Evolutionary conservation across 2,329 filamentous ascomycete genomes (phyloP), one percentile per base, ranked within the genome.

Genomic region (Periconia macrospinosa): DNA sequence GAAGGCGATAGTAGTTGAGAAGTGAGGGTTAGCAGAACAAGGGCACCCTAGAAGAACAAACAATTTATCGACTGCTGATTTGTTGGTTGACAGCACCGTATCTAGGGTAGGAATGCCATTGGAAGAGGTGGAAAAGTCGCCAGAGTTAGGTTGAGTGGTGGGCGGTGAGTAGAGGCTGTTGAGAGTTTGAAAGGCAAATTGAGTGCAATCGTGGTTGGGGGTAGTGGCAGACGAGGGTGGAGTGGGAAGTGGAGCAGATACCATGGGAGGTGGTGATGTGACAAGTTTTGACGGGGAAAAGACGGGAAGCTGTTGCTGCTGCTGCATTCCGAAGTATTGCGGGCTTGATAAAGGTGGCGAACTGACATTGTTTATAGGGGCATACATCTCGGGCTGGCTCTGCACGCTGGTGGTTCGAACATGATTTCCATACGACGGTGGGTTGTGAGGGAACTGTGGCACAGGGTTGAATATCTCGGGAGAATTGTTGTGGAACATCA

Each of bases 1-100:
- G 49, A 73, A 66, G 13, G 68, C 63, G 40, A 72, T 68, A 2
- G 68, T 72, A 1, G 69, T 67, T n/a, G 69, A 72, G 58, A 70
- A 73, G 55, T 73, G 70, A 2, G 71, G 71, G 52, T 71, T 72
- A 3, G 57, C 56, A 7, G 71, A 68, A 62, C 71, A 73, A n/a
- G 61, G 59, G 58, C 71, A 73, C 19, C 56, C 58, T 2, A 73
- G 63, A 3, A 73, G 59, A 9, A 67, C 60, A 37, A 69, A 66
- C 9, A 73, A 61, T 50, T 63, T 71, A 45, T 73, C 70, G 2
- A 72, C 64, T 2, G 71, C 69, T 19, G 61, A 56, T 53, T 71
- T 69, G 57, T 68, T 73, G 45, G 64, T 67, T 6, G 67, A 62
- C 0, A 73, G 57, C 20, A 72, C 66, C 15, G 64, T 55, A 40